Percentiles rank a stretch among this genome's conserved stretches.
Evolutionary conservation across 2,329 filamentous ascomycete genomes (phyloP).

Genomic region (Ceratocystis colombiana): DNA sequence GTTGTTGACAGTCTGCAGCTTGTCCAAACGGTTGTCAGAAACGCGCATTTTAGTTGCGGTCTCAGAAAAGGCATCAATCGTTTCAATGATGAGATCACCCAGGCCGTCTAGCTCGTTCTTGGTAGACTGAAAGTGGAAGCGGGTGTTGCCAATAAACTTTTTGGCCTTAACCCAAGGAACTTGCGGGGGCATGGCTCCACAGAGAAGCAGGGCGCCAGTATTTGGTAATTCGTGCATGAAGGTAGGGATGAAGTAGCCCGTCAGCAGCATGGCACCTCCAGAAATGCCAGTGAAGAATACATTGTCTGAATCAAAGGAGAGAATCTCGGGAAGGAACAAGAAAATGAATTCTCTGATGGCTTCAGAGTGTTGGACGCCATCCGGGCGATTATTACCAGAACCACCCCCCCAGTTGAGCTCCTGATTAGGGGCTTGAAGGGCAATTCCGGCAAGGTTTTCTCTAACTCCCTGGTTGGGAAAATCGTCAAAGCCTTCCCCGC

Average conservation of each 20-base stretch:
- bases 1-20: constrained; percentile 48
- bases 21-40: constrained; percentile 37
- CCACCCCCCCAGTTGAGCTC: constrained; percentile 46
- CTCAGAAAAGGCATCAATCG: constrained; percentile 41
- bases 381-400: constrained; percentile 43
- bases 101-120: constrained; percentile 41
- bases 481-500: constrained; percentile 49
- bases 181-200: constrained; percentile 45
- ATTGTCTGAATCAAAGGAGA: constrained; percentile 43
- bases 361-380: constrained; percentile 47
- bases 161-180: constrained; percentile 39
- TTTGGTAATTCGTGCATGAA: constrained; percentile 44
- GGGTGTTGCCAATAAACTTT: constrained; percentile 38
- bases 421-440: constrained; percentile 43
- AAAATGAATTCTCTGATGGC: constrained; percentile 45
- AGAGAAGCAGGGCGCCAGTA: constrained; percentile 46
- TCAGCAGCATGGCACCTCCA: constrained; percentile 45
- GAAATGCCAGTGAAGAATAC: constrained; percentile 51
- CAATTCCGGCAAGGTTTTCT: constrained; percentile 43
- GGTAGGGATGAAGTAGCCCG: constrained; percentile 48
- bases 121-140: constrained; percentile 49
- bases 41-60: constrained; percentile 35
- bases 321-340: constrained; percentile 45
- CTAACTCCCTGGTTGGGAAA: constrained; percentile 47
- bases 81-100: constrained; percentile 37